Base-by-base conservation (phyloP, 106 monocot species). In the Amphibolis antarctica region DNA sequence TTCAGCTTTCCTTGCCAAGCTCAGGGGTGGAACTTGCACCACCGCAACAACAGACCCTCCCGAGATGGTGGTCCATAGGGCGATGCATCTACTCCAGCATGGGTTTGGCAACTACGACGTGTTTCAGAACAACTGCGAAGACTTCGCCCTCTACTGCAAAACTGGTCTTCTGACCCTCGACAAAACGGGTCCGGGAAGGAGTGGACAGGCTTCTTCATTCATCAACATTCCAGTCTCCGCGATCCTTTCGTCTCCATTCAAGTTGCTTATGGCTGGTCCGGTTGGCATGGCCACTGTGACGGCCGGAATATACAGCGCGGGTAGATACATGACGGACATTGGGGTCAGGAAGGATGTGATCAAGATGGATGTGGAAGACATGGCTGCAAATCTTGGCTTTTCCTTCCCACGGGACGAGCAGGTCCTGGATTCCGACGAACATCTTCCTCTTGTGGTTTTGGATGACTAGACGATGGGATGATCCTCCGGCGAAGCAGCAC, bases 91-190 rank as follows among this genome's bases (percentile, higher is more conserved):
- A 1, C 85, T 99, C 18, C 82, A 79, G 26, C 85, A 82, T 42
- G 98, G 98, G 0, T 98, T 98, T 31, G 87, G 90, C 13, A 82
- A 77, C 65, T 91, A 98, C 24, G 77, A 91, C 43, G 56, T 98
- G 47, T 88, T 87, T 59, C 82, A 83, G 61, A 91, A 91, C 69
- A 98, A 98, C 50, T 91, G 98, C 22, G 91, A 98, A 77, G 98
- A 98, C 45, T 98, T 98, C 64, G 85, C 91, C 12, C 68, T 91
- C 14, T 98, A 98, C 69, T 98, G 98, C 79, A 98, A 91, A 73
- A 91, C 98, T 0, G 91, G 98, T 9, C 78, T 91, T 20, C 73
- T 98, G 18, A 78, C 79, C 0, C 64, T 76, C 0, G 86, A 82
- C 5, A 89, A 84, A 20, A 69, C 73, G 10, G 82, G 96, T 14